Percentiles rank a stretch among this genome's conserved stretches.
phyloP scores from a whole-genome alignment of 139 green algal genomes.

The Tetradesmus obliquus region DNA sequence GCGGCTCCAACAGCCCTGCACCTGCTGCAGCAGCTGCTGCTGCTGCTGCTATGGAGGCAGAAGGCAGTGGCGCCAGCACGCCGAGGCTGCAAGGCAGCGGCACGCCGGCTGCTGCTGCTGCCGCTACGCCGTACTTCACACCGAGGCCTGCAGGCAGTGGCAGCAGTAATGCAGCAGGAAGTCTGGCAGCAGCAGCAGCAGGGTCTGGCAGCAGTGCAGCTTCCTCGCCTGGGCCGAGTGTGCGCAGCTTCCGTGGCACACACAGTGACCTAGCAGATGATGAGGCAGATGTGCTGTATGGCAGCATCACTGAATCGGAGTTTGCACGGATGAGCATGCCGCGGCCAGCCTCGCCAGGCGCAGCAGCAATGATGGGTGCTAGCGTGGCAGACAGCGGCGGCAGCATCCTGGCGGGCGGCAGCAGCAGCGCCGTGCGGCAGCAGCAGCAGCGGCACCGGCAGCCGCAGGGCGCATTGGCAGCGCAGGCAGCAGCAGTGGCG shows the following conservation, averaged over 20 bases:
- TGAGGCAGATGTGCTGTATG: conserved; percentile 29
- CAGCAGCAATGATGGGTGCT: too few relatives aligned
- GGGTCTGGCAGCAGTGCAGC: background rate
- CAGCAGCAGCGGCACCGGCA: conserved; percentile 20
- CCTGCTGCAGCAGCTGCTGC: background rate
- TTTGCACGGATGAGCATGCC: conserved; percentile 16
- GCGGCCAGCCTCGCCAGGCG: background rate
- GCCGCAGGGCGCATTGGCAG: background rate
- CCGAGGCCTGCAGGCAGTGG: background rate
- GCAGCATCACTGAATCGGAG: conserved; percentile 28
- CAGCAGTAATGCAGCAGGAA: background rate
- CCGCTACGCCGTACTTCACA: background rate
- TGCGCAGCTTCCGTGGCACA: background rate
- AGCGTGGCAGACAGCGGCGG: background rate
- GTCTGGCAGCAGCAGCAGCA: background rate
- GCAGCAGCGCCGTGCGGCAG: background rate
- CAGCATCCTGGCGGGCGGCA: background rate
- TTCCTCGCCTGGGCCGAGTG: background rate
- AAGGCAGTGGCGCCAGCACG: background rate
- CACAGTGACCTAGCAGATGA: conserved; percentile 23
- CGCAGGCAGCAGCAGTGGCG: background rate
- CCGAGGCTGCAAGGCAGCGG: background rate
- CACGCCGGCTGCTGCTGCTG: background rate
- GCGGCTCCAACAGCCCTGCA: background rate
- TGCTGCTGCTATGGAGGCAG: background rate